These are phyloP conservation scores for Solanum hybrid DNA, from an alignment of 305 asterid genomes.

Conservation along the genomic window DNA sequence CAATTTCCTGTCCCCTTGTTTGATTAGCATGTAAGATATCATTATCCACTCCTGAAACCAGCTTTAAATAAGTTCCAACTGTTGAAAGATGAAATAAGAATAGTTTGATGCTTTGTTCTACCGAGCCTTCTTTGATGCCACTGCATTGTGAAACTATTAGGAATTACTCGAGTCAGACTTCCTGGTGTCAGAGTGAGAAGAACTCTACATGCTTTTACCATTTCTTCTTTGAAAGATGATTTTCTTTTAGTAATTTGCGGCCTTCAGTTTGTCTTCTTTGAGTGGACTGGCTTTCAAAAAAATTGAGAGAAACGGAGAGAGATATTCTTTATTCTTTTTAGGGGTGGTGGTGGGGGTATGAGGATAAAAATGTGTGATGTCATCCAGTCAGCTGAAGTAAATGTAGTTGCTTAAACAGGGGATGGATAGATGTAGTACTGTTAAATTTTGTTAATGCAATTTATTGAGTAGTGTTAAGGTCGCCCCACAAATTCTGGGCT, in stretches of 20 bases:
- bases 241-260: background rate
- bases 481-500: background rate
- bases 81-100: background rate
- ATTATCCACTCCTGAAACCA: background rate
- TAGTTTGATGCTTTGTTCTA: background rate
- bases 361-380: background rate
- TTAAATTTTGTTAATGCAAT: background rate
- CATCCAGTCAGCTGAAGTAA: background rate
- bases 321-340: background rate
- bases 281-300: background rate
- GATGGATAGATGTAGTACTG: background rate
- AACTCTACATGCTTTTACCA: background rate
- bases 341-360: background rate
- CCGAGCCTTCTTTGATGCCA: background rate
- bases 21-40: background rate
- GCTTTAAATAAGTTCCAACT: background rate
- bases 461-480: background rate
- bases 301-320: background rate
- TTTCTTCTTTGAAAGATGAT: background rate
- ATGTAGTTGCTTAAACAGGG: background rate
- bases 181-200: background rate
- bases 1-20: background rate
- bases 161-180: background rate
- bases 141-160: background rate
- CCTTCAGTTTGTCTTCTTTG: background rate